A percentile compares a stretch with the other conserved stretches of the same genome.
Evolutionary conservation across 106 monocot genomes (phyloP).

Genomic region (Apostasia shenzhenica): DNA sequence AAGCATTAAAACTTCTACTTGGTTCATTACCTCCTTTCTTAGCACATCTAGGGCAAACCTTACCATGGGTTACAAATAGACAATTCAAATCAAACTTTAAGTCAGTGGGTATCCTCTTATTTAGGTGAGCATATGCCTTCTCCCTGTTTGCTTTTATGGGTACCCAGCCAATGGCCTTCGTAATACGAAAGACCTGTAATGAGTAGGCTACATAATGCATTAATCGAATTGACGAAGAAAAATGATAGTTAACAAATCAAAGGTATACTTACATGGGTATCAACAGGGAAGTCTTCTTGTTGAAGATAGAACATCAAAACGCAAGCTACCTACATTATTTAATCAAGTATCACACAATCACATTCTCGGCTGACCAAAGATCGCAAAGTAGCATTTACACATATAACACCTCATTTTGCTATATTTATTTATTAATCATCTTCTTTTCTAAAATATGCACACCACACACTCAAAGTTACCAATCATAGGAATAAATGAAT

Average conservation of each 20-base stretch:
- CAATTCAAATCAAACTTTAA: slow-evolving; percentile 90
- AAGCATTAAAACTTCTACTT: slow-evolving; percentile 12
- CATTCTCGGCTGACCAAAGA: too few species aligned
- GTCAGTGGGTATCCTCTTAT: slow-evolving; percentile 63
- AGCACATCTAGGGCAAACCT: slow-evolving; percentile 49
- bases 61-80: slow-evolving; percentile 78
- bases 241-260: neutral
- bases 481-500: too few species aligned
- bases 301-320: slow-evolving; percentile 92
- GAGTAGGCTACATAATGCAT: neutral
- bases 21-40: slow-evolving; percentile 27
- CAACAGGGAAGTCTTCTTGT: slow-evolving; percentile 83
- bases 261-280: slow-evolving; percentile 65
- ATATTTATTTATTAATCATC: too few species aligned
- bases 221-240: neutral
- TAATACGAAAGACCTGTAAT: slow-evolving; percentile 61
- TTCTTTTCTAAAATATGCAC: too few species aligned
- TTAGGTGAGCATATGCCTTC: slow-evolving; percentile 79
- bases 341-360: too few species aligned
- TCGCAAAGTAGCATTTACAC: too few species aligned
- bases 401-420: too few species aligned
- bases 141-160: slow-evolving; percentile 64
- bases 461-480: too few species aligned
- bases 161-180: slow-evolving; percentile 67
- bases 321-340: slow-evolving; percentile 52